Conservation (phyloP, 192 early-diverging fungal genomes). For the Coemansia sp. region DNA sequence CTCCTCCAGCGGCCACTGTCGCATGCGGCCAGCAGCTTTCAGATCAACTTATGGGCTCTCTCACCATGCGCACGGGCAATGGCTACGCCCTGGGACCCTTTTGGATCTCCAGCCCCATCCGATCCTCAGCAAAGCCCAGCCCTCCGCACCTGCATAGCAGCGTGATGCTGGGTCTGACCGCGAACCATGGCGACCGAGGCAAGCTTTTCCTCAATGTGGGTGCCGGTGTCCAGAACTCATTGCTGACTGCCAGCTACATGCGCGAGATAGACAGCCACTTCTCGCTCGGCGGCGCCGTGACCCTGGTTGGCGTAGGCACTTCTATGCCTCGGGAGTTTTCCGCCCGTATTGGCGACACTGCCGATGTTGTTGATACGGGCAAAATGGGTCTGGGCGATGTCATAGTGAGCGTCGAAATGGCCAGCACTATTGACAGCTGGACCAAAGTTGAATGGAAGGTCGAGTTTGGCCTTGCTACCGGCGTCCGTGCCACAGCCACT, state of each 20-base stretch:
- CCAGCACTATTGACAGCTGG: conserved; percentile 16
- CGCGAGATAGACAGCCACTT: conserved; percentile 29
- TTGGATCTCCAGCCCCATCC: conserved; percentile 24
- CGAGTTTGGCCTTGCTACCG: conserved; percentile 59
- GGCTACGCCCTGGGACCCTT: conserved; percentile 32
- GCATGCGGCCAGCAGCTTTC: conserved; percentile 67
- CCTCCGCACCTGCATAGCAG: conserved; percentile 9
- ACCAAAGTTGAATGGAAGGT: conserved; percentile 60
- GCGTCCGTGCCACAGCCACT: conserved; percentile 60
- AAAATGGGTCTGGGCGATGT: conserved; percentile 17
- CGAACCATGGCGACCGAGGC: conserved; percentile 2
- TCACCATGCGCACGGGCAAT: conserved; percentile 75
- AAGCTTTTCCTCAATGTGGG: conserved; percentile 12
- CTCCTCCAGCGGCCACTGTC: conserved; percentile 66
- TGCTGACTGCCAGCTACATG: conserved; percentile 14
- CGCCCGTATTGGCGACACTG: conserved; percentile 5
- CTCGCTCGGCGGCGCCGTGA: conserved; percentile 11
- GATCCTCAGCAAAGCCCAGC: not conserved
- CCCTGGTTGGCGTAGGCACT: conserved; percentile 12
- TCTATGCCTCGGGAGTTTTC: not conserved
- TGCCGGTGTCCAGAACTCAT: conserved; percentile 16
- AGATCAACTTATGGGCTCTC: conserved; percentile 61
- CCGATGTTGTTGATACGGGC: not conserved
- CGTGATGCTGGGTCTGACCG: conserved; percentile 16
- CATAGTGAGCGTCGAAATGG: conserved; percentile 11